phyloP scores from a whole-genome alignment of 352 stramenopile species.

The Globisporangium nunn region DNA sequence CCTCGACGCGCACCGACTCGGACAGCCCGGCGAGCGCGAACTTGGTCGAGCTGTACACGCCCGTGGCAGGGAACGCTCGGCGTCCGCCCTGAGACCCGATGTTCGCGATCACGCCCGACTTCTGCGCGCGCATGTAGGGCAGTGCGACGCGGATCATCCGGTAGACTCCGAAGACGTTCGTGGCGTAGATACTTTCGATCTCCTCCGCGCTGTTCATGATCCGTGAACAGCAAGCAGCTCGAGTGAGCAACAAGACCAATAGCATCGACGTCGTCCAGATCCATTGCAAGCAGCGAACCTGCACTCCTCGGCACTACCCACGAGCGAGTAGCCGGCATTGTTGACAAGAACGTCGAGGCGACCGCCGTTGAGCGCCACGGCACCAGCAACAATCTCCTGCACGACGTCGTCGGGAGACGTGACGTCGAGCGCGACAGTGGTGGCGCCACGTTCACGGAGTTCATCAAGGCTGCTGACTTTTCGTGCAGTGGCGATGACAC shows the following conservation, averaged over 20 bases:
- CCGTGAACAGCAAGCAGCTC: too few relatives aligned
- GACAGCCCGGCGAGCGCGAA: constrained; percentile 32
- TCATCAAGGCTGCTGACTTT: constrained; percentile 16
- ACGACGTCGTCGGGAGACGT: constrained; percentile 23
- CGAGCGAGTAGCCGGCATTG: constrained; percentile 34
- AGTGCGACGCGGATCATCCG: constrained; percentile 24
- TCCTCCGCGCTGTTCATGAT: constrained; percentile 19
- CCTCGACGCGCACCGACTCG: constrained; percentile 24
- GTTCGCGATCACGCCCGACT: constrained; percentile 29
- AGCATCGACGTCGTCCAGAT: not conserved
- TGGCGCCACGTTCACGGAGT: constrained; percentile 20
- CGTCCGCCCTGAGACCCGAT: constrained; percentile 32
- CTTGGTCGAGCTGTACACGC: constrained; percentile 33
- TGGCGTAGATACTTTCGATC: constrained; percentile 30
- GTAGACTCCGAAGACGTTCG: constrained; percentile 39
- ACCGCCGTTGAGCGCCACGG: constrained; percentile 13
- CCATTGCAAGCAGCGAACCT: not conserved
- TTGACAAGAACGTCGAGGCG: constrained; percentile 40
- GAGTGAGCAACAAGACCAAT: too few relatives aligned
- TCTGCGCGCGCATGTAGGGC: constrained; percentile 29
- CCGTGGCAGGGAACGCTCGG: constrained; percentile 19
- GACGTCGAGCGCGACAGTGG: constrained; percentile 28
- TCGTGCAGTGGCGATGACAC: constrained; percentile 33
- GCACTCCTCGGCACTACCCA: constrained; percentile 18
- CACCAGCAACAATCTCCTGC: constrained; percentile 13